phyloP scores from a whole-genome alignment of 495 filamentous ascomycete genomes.

The Penicillium arizonense region DNA sequence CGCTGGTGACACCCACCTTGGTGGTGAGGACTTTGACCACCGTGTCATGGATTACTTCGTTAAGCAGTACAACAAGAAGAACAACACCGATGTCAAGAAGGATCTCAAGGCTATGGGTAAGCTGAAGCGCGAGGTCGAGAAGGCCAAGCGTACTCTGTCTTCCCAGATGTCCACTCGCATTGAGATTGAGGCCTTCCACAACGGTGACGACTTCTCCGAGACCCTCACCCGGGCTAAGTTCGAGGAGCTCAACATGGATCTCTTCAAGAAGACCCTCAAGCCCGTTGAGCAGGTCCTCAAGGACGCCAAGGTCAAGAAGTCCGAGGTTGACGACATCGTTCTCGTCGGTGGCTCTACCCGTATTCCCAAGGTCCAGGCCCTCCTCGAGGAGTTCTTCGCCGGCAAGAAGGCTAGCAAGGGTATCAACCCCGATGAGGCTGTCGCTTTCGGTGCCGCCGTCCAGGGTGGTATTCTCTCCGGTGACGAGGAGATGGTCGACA shows the following conservation, averaged over 20 bases:
- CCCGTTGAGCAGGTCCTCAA: conserved; percentile 97
- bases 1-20: conserved; percentile 98
- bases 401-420: conserved; percentile 97
- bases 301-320: conserved; percentile 88
- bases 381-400: conserved; percentile 93
- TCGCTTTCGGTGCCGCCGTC: conserved; percentile 95
- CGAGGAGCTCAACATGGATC: conserved; percentile 96
- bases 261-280: conserved; percentile 99
- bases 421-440: conserved; percentile 98
- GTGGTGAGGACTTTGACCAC: conserved; percentile 99
- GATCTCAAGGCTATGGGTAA: conserved; percentile 99
- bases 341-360: conserved; percentile 91
- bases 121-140: conserved; percentile 99
- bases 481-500: conserved; percentile 69
- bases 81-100: conserved; percentile 87
- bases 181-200: conserved; percentile 96
- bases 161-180: conserved; percentile 98
- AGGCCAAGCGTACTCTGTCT: conserved; percentile 98
- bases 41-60: conserved; percentile 95
- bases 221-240: conserved; percentile 98
- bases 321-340: conserved; percentile 83
- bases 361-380: conserved; percentile 94
- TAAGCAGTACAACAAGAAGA: conserved; percentile 99
- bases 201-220: conserved; percentile 97
- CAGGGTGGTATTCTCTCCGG: conserved; percentile 94